phyloP scores from a whole-genome alignment of 768 basidiomycete genomes.

The Tulasnella sp. region DNA sequence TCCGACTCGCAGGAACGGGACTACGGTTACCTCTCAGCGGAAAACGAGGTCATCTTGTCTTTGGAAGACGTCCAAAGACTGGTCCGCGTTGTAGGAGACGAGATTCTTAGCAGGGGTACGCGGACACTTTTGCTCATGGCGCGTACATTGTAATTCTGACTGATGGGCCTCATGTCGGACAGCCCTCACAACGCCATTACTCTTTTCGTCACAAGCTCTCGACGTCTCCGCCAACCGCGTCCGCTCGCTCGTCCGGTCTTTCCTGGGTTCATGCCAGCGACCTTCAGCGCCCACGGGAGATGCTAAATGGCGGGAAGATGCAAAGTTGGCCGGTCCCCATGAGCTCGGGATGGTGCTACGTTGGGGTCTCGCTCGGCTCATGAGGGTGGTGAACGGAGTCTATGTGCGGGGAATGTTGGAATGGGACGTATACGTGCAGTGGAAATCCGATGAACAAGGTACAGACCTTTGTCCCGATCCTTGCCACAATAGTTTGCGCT shows the following conservation, averaged over 20 bases:
- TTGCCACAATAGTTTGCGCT: conserved; percentile 32
- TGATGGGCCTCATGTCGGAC: not conserved
- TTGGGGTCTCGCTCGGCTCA: conserved; percentile 83
- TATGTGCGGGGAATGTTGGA: conserved; percentile 79
- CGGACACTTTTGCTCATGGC: not conserved
- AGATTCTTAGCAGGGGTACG: conserved; percentile 62
- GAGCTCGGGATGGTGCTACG: conserved; percentile 89
- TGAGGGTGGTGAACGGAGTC: conserved; percentile 63
- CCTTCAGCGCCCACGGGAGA: conserved; percentile 32
- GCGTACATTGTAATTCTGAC: not conserved
- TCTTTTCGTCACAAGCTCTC: conserved; percentile 85
- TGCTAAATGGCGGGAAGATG: conserved; percentile 69
- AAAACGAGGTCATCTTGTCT: conserved; percentile 71
- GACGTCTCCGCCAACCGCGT: conserved; percentile 75
- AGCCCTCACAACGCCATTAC: conserved; percentile 79
- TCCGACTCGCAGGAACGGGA: conserved; percentile 35
- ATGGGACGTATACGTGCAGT: conserved; percentile 80
- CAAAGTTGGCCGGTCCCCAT: conserved; percentile 76
- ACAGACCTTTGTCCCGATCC: conserved; percentile 37
- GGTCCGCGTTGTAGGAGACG: conserved; percentile 64
- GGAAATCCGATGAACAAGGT: conserved; percentile 82
- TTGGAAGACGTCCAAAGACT: conserved; percentile 67
- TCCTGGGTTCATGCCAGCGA: conserved; percentile 46
- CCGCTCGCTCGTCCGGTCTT: conserved; percentile 72
- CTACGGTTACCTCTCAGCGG: conserved; percentile 73